These are phyloP conservation scores for Funneliformis geosporum DNA, from an alignment of 192 early-diverging fungal genomes.

Conservation along the genomic window DNA sequence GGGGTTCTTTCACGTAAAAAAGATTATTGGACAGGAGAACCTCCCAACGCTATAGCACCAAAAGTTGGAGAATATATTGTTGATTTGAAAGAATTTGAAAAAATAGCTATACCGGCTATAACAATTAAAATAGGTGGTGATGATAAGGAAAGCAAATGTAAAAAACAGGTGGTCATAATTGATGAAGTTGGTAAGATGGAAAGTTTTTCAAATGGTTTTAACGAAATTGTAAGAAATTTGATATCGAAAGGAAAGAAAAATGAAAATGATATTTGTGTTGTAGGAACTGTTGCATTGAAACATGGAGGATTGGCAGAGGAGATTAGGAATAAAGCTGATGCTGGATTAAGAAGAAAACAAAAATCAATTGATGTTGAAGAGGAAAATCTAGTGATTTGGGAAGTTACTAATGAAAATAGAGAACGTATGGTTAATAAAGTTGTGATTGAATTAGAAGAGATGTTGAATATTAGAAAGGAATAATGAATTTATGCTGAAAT, in stretches of 20 bases:
- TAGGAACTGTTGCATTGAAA: neutral
- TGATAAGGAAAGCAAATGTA: neutral
- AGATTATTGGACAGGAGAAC: neutral
- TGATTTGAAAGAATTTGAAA: neutral
- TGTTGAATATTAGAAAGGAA: neutral
- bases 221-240: slow-evolving; percentile 1
- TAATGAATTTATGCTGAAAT: no score
- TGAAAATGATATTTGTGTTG: neutral
- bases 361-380: neutral
- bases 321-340: neutral
- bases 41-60: neutral
- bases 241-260: neutral
- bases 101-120: neutral
- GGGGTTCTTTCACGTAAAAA: neutral
- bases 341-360: neutral
- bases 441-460: neutral
- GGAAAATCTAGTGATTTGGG: neutral
- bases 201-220: neutral
- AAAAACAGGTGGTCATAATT: neutral
- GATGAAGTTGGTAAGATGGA: slow-evolving; percentile 14
- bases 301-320: neutral
- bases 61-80: neutral
- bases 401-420: neutral
- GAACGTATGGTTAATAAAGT: neutral
- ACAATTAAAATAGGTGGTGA: neutral